A percentile compares a stretch with the other conserved stretches of the same genome.
These are phyloP conservation scores for Musa itinerans DNA, from an alignment of 176 grass and related monocot species.

Conservation along the genomic window DNA sequence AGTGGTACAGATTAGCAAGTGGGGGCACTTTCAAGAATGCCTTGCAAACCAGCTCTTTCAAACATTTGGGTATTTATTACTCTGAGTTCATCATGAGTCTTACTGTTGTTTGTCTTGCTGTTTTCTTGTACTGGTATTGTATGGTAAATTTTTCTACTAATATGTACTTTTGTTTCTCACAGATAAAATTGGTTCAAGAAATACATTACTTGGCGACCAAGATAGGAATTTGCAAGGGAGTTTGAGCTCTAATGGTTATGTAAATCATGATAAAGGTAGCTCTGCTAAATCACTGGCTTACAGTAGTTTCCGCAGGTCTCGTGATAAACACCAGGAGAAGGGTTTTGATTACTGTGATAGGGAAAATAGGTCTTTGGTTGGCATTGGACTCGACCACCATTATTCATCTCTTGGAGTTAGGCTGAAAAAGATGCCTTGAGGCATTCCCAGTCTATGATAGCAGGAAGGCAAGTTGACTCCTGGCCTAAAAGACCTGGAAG, in stretches of 20 bases:
- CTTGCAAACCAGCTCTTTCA: conserved; percentile 18
- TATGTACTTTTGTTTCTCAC: neutral
- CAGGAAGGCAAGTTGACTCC: conserved; percentile 17
- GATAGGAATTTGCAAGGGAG: conserved; percentile 24
- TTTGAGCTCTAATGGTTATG: conserved; percentile 21
- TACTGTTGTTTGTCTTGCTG: neutral
- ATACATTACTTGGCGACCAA: conserved; percentile 18
- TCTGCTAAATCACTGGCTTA: conserved; percentile 34
- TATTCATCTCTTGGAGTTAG: neutral
- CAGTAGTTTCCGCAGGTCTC: conserved; percentile 38
- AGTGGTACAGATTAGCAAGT: conserved; percentile 34
- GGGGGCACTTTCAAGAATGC: conserved; percentile 15
- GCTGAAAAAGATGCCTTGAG: conserved; percentile 24
- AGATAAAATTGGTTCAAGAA: conserved; percentile 35
- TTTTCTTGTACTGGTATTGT: neutral
- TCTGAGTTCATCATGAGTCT: neutral
- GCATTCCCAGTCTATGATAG: conserved; percentile 28
- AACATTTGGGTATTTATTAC: conserved; percentile 21
- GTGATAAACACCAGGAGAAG: conserved; percentile 28
- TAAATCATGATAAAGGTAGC: conserved; percentile 15
- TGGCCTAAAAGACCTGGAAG: conserved; percentile 24
- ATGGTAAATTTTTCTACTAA: neutral
- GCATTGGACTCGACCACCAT: conserved; percentile 25
- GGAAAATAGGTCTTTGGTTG: conserved; percentile 19
- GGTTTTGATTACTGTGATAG: conserved; percentile 24